phyloP scores from a whole-genome alignment of 2,329 filamentous ascomycete species.

The Orbilia ellipsospora region DNA sequence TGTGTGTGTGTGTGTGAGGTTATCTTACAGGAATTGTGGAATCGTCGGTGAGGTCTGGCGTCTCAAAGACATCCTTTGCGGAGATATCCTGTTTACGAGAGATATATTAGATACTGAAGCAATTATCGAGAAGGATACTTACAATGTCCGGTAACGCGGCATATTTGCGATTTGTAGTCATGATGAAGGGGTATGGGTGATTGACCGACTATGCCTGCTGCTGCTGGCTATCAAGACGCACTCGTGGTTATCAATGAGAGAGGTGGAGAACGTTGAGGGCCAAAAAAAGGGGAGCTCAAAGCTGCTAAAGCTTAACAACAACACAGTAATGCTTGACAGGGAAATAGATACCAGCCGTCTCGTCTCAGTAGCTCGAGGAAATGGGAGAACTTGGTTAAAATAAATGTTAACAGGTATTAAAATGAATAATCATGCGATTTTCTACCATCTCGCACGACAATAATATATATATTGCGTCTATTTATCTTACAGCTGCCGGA shows the following conservation, averaged over 20 bases:
- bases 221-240: background rate
- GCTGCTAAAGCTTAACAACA: background rate
- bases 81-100: conserved; percentile 77
- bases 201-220: too few relatives aligned
- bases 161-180: conserved; percentile 78
- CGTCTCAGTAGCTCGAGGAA: too few relatives aligned
- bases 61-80: conserved; percentile 90
- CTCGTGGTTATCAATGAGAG: too few relatives aligned
- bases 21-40: conserved; percentile 80
- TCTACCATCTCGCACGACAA: too few relatives aligned
- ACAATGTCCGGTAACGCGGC: conserved; percentile 83
- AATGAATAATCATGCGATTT: too few relatives aligned
- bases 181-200: conserved; percentile 61
- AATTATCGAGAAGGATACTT: conserved; percentile 57
- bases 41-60: conserved; percentile 89
- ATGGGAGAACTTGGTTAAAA: too few relatives aligned
- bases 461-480: too few relatives aligned
- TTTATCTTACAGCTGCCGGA: too few relatives aligned
- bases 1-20: background rate
- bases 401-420: too few relatives aligned
- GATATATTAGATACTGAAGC: conserved; percentile 14
- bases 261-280: conserved; percentile 9
- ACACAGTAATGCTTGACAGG: too few relatives aligned
- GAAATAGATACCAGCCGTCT: too few relatives aligned
- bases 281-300: background rate